phyloP scores from a whole-genome alignment of 2,329 filamentous ascomycete species.

The Stachybotrys chartarum region DNA sequence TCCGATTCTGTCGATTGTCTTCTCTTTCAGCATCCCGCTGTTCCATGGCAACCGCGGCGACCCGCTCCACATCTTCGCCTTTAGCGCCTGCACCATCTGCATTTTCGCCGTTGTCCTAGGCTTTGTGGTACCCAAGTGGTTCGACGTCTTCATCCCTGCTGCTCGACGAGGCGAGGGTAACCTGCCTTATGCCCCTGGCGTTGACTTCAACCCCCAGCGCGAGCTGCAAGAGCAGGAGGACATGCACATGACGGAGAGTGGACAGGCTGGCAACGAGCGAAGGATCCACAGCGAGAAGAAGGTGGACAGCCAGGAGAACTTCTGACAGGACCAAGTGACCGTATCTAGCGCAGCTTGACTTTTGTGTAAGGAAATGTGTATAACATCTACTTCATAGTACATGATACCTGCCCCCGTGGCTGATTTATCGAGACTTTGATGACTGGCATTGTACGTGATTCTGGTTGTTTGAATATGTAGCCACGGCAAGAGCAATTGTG shows the following conservation, averaged over 20 bases:
- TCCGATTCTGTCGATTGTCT: conserved; percentile 37
- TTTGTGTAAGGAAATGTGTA: too few species aligned
- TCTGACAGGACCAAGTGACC: not conserved
- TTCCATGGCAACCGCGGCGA: conserved; percentile 7
- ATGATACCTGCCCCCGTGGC: too few species aligned
- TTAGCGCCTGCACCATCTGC: not conserved
- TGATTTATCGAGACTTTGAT: too few species aligned
- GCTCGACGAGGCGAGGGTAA: not conserved
- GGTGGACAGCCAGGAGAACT: not conserved
- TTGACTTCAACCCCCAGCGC: not conserved
- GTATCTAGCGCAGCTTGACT: too few species aligned
- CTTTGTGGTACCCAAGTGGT: not conserved
- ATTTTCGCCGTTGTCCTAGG: not conserved
- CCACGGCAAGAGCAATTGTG: too few species aligned
- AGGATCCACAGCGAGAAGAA: not conserved
- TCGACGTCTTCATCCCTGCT: not conserved
- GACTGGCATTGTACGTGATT: too few species aligned
- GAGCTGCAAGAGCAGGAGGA: not conserved
- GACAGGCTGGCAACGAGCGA: not conserved
- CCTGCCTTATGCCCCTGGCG: not conserved
- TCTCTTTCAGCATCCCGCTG: conserved; percentile 36
- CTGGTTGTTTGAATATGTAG: too few species aligned
- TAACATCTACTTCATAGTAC: too few species aligned
- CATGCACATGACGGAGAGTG: too few species aligned
- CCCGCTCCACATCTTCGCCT: not conserved